Evolutionary conservation across 371 early-diverging fungal species (phyloP), one percentile per base, ranked within the genome.

Genomic region (Capniomyces stellatus): DNA sequence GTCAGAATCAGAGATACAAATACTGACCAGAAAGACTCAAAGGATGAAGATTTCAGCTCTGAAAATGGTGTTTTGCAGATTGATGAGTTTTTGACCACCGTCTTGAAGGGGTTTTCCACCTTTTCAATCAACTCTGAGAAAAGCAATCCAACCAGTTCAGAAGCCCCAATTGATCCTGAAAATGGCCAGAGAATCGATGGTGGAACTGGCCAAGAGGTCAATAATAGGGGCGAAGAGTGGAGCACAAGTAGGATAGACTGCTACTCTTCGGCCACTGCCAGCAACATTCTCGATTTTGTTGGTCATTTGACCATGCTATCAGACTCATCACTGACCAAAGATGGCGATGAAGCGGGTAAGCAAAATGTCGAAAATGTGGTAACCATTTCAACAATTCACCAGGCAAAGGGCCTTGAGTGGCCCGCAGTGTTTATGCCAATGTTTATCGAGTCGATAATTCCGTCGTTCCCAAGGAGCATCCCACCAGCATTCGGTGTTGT

Each of bases 371-470:
- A 28, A 46, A 19, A 27, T 13, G 64, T 61, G 29, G 79, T 78
- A 2, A 71, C 74, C 0, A 67, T 79, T 8, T 66, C 64, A 13
- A 81, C 80, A 0, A 61, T 79, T 55, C 81, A 81, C 43, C 64
- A 75, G 35, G 69, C 79, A 2, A 79, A 79, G 68, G 79, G 78
- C 22, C 64, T 81, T 18, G 80, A 79, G 61, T 79, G 78, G 79
- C 73, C 77, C 24, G 64, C 68, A 28, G 80, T 78, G 0, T 81
- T 78, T 58, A 46, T 75, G 23, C 62, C 66, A n/a, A 70, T 71
- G 1, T 72, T 75, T 28, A 69, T 60, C 47, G 75, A 75, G 6
- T 60, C 63, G 27, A 29, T 75, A 31, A 71, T 78, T 6, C 80
- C 80, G 0, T 49, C 52, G 43, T 1, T 58, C 56, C 54, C 63